phyloP scores from a whole-genome alignment of 352 stramenopile genomes.

The Saprolegnia parasitica region DNA sequence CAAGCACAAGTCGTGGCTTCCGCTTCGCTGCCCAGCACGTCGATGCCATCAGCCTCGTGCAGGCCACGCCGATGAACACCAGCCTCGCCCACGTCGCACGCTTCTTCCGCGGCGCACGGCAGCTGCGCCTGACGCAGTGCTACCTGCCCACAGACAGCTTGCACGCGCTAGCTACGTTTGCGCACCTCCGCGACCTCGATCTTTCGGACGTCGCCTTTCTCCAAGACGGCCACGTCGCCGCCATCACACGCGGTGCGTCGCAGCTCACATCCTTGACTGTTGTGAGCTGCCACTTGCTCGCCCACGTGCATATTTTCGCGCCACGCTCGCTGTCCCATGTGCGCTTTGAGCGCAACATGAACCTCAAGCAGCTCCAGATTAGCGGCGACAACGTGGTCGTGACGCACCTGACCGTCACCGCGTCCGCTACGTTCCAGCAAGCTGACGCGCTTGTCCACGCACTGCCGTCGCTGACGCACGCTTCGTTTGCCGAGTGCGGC shows the following conservation, averaged over 20 bases:
- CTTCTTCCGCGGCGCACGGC: neutral
- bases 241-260: neutral
- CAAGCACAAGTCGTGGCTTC: neutral
- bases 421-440: neutral
- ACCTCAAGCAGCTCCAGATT: neutral
- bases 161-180: neutral
- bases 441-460: neutral
- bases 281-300: neutral
- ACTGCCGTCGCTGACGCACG: neutral
- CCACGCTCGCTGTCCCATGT: neutral
- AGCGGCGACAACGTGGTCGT: neutral
- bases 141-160: neutral
- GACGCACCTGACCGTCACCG: neutral
- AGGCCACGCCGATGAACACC: neutral
- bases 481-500: neutral
- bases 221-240: neutral
- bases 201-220: neutral
- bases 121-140: neutral
- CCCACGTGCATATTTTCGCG: neutral
- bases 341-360: neutral
- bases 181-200: neutral
- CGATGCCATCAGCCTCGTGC: neutral
- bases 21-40: neutral
- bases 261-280: neutral
- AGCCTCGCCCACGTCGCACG: neutral